Base-by-base conservation (phyloP, 2,329 filamentous ascomycete genomes). In the Neofusicoccum laricinum region DNA sequence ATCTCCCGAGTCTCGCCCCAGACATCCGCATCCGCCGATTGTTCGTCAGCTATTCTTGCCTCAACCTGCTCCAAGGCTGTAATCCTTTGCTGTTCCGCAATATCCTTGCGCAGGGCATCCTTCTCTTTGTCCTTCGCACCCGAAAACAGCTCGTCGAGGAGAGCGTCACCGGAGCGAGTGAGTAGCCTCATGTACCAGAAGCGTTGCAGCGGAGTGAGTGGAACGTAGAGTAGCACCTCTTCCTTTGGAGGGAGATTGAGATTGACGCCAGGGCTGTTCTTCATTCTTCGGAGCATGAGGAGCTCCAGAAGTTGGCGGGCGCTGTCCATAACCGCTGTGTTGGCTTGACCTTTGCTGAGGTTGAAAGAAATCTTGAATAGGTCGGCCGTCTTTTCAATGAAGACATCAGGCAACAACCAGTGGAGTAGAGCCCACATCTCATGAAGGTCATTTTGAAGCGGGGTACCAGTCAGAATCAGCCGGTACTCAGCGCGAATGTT, bases 1-100 rank as follows among this genome's bases (percentile, higher is more conserved):
- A 98, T 88, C 93, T 90, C 77, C 93, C 93, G 80, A 90, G 94
- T 80, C 96, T 96, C 66, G 11, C 79, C 77, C 83, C 83, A 85
- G 8, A 77, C 73, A 68, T 75, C 74, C 8, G 21, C 17, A 10
- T 46, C 15, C 5, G 61, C 38, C 4, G 58, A 63, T 5, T 40
- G 12, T 17, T 53, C 62, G 17, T n/a, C n/a, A 5, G 46, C 17
- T 12, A 30, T 57, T 43, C 38, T 48, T n/a, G 62, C 59, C 32
- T 72, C 65, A 3, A 71, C 65, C 32, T 77, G 70, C 19, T 78
- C 70, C 14, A 77, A 69, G 3, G 71, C 69, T 2, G 74, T 67
- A 15, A 79, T 67, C 17, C 76, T 73, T 8, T 69, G 45, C 15
- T 76, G 70, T 15, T 78, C 76, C 65, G 78, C 69, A n/a, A 71